These are phyloP conservation scores for Inonotus obliquus DNA, from an alignment of 1,284 basidiomycete species.

Conservation along the genomic window DNA sequence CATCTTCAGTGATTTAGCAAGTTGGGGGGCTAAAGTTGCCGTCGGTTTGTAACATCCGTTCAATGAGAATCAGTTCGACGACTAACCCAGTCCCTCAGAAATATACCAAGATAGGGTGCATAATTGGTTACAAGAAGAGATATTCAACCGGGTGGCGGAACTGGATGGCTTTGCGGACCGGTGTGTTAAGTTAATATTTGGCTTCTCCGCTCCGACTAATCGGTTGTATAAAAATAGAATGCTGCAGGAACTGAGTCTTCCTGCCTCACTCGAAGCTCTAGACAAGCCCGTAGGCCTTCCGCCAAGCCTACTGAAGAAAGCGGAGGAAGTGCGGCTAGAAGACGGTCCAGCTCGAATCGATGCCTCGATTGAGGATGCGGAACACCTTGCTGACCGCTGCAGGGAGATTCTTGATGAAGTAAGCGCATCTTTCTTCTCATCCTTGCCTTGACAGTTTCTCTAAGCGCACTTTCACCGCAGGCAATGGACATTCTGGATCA, in stretches of 20 bases:
- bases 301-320: constrained; percentile 81
- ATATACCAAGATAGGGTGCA: constrained; percentile 86
- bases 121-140: constrained; percentile 65
- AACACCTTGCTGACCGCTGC: constrained; percentile 62
- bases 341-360: constrained; percentile 75
- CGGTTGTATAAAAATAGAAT: constrained; percentile 38
- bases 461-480: constrained; percentile 36
- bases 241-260: constrained; percentile 74
- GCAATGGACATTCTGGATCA: constrained; percentile 84
- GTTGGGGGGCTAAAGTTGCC: constrained; percentile 87
- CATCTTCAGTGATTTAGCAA: constrained; percentile 76
- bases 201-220: constrained; percentile 4
- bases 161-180: constrained; percentile 61
- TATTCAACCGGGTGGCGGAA: constrained; percentile 59
- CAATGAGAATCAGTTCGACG: background rate
- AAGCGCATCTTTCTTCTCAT: constrained; percentile 20
- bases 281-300: constrained; percentile 87
- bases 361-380: constrained; percentile 69
- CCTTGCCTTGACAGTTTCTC: background rate
- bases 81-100: constrained; percentile 38
- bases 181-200: constrained; percentile 37
- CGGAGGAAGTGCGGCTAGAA: constrained; percentile 78
- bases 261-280: constrained; percentile 83
- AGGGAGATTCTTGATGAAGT: constrained; percentile 74
- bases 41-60: constrained; percentile 57